Evolutionary conservation across 805 yeast genomes (phyloP).

Genomic region (Hanseniaspora taiwanica): DNA sequence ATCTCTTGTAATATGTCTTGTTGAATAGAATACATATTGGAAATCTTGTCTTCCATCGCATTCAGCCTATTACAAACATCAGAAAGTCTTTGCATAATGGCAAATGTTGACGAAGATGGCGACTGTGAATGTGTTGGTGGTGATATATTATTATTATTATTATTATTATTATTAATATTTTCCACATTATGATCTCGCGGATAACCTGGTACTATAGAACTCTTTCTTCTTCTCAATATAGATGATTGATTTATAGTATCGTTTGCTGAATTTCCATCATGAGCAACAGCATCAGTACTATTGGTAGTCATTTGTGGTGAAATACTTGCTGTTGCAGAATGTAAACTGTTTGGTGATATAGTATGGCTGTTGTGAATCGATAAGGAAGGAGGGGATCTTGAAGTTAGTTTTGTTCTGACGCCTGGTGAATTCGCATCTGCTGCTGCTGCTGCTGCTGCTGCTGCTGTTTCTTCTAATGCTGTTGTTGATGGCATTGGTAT

Average conservation of each 20-base stretch:
- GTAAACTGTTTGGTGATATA: background rate
- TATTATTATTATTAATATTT: no score
- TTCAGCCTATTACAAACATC: conserved; percentile 20
- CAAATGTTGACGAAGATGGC: conserved; percentile 7
- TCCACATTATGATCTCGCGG: no score
- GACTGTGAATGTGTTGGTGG: conserved; percentile 6
- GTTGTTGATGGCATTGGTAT: no score
- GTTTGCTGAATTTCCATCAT: conserved; percentile 2
- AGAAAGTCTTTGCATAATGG: conserved; percentile 22
- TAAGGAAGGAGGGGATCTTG: no score
- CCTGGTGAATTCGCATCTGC: conserved; percentile 1
- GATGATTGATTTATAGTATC: conserved; percentile 6
- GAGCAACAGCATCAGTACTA: conserved; percentile 2
- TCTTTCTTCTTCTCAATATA: no score
- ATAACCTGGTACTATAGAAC: no score
- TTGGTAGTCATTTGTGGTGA: background rate
- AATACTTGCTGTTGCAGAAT: background rate
- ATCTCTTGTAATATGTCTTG: background rate
- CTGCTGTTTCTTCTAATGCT: background rate
- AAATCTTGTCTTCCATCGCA: conserved; percentile 16
- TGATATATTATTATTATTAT: background rate
- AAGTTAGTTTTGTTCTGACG: no score
- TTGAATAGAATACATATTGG: background rate
- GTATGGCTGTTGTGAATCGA: background rate
- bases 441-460: conserved; percentile 3